phyloP scores from a whole-genome alignment of 768 basidiomycete genomes.

The Lactarius vividus region DNA sequence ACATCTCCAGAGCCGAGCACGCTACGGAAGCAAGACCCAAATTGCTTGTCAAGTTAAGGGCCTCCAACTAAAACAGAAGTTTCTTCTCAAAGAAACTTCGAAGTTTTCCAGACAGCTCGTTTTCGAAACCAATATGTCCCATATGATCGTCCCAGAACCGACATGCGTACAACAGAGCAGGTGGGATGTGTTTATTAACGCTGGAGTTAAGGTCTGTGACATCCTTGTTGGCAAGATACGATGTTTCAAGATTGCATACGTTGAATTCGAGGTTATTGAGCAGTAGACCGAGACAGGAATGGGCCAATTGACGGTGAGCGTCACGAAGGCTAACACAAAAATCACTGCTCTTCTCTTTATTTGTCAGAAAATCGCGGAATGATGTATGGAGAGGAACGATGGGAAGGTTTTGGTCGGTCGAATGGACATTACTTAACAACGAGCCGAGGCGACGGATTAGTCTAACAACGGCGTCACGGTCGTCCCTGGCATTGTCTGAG shows the following conservation, averaged over 20 bases:
- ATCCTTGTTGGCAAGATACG: neutral
- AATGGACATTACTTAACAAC: neutral
- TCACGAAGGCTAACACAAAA: neutral
- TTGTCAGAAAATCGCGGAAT: slow-evolving; percentile 1
- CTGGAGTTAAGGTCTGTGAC: neutral
- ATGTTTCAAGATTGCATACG: neutral
- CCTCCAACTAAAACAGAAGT: too few species aligned
- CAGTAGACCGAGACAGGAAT: too few species aligned
- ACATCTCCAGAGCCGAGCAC: too few species aligned
- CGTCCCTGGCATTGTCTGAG: neutral
- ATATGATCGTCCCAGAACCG: too few species aligned
- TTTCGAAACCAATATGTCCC: too few species aligned
- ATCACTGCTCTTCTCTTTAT: neutral
- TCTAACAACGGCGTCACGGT: neutral
- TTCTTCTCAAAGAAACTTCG: too few species aligned
- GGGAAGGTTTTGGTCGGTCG: neutral
- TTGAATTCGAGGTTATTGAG: neutral
- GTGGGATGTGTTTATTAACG: neutral
- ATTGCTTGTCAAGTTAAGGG: neutral
- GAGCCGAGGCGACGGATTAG: neutral
- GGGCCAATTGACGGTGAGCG: neutral
- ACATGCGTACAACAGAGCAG: too few species aligned
- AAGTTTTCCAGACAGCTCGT: too few species aligned
- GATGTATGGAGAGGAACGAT: neutral
- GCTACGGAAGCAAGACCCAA: neutral